Evolutionary conservation across 768 basidiomycete genomes (phyloP).

Genomic region (Mycena epipterygia): DNA sequence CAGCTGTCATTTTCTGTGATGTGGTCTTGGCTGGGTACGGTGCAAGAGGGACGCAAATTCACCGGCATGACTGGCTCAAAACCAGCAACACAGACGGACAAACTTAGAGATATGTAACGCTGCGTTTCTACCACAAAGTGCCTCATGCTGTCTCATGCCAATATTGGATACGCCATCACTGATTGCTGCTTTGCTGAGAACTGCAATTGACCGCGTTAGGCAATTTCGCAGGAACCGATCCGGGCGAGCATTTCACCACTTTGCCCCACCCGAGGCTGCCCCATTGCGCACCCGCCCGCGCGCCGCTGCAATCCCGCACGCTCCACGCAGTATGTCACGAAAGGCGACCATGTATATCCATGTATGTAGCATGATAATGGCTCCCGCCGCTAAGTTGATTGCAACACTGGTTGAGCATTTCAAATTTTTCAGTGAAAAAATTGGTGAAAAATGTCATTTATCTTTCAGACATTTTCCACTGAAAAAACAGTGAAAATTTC

Average conservation of each 20-base stretch:
- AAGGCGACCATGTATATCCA: conserved; percentile 16
- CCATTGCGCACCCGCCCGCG: neutral
- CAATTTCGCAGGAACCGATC: conserved; percentile 27
- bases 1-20: too few relatives aligned
- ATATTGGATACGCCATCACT: conserved; percentile 14
- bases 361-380: conserved; percentile 28
- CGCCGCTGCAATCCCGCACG: conserved; percentile 6
- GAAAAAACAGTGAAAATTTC: too few relatives aligned
- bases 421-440: too few relatives aligned
- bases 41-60: too few relatives aligned
- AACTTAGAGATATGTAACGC: too few relatives aligned
- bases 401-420: too few relatives aligned
- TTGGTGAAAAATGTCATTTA: too few relatives aligned
- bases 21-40: too few relatives aligned
- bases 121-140: too few relatives aligned
- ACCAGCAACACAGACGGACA: too few relatives aligned
- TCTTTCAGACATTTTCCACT: too few relatives aligned
- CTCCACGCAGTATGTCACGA: conserved; percentile 26
- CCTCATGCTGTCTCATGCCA: conserved; percentile 31
- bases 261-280: neutral
- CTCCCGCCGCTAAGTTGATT: conserved; percentile 6
- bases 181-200: conserved; percentile 28
- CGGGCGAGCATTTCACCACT: conserved; percentile 24
- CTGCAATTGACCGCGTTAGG: conserved; percentile 27
- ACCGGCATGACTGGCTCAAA: too few relatives aligned